Evolutionary conservation across 176 grass and related monocot genomes (phyloP).

Genomic region (Oryza brachyantha): DNA sequence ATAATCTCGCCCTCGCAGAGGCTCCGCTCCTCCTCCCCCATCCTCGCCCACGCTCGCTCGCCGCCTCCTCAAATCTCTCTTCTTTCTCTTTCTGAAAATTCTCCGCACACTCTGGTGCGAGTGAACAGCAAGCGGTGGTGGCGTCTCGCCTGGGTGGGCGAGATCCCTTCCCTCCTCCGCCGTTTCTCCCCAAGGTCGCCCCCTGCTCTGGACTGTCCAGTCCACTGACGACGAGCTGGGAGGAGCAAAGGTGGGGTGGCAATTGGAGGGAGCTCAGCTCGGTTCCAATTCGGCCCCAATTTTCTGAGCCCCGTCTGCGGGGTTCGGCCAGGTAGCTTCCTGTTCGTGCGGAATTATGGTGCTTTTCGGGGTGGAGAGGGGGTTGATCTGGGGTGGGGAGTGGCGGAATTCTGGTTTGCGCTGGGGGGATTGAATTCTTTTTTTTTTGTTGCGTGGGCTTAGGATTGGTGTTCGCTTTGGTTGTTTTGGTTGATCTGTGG

Average conservation of each 20-base stretch:
- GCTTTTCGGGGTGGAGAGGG: not conserved
- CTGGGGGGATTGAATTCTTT: slow-evolving; percentile 26
- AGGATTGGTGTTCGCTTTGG: slow-evolving; percentile 5
- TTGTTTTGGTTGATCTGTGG: slow-evolving; percentile 30
- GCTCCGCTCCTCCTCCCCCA: no score
- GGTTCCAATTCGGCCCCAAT: not conserved
- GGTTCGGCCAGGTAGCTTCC: slow-evolving; percentile 44
- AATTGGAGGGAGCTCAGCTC: slow-evolving; percentile 31
- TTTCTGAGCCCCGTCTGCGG: slow-evolving; percentile 7
- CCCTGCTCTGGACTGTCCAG: not conserved
- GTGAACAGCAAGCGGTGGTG: no score
- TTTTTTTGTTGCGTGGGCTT: slow-evolving; percentile 13
- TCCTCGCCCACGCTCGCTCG: slow-evolving; percentile 1
- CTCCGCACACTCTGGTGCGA: slow-evolving; percentile 25
- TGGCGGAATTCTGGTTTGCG: slow-evolving; percentile 20
- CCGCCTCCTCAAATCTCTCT: slow-evolving; percentile 31
- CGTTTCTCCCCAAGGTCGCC: not conserved
- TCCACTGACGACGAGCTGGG: slow-evolving; percentile 16
- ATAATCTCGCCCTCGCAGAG: slow-evolving; percentile 44
- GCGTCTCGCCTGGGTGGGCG: slow-evolving; percentile 38
- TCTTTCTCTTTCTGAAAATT: slow-evolving; percentile 10
- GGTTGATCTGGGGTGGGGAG: slow-evolving; percentile 22
- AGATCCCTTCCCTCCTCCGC: slow-evolving; percentile 41
- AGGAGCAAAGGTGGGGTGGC: not conserved
- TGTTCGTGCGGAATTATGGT: slow-evolving; percentile 1